A percentile compares a stretch with the other conserved stretches of the same genome.
These are phyloP conservation scores for Backusella mclennaniae DNA, from an alignment of 192 early-diverging fungal genomes.

Conservation along the genomic window DNA sequence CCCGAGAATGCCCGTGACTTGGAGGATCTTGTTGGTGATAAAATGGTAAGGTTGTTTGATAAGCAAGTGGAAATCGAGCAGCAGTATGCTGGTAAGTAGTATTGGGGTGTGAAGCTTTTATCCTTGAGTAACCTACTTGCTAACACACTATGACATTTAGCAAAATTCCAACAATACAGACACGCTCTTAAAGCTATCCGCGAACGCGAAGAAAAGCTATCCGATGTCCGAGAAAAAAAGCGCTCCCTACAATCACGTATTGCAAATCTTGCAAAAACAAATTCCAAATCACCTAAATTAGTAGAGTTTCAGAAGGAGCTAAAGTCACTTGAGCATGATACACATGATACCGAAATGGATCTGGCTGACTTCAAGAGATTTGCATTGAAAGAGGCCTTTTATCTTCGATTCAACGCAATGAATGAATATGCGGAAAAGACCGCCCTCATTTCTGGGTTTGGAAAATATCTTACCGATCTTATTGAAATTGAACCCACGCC, in stretches of 20 bases:
- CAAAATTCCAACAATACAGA: constrained; percentile 36
- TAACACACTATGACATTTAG: neutral
- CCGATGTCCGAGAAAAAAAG: constrained; percentile 36
- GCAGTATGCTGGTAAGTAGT: constrained; percentile 31
- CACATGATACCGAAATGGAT: constrained; percentile 33
- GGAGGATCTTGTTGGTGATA: constrained; percentile 35
- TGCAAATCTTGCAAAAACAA: constrained; percentile 22
- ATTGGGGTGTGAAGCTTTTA: too few species aligned
- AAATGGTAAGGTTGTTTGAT: constrained; percentile 26
- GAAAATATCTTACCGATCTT: constrained; percentile 37
- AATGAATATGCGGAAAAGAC: constrained; percentile 39
- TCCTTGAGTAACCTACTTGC: neutral
- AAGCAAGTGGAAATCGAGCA: constrained; percentile 35
- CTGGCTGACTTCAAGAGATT: constrained; percentile 43
- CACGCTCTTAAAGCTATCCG: constrained; percentile 37
- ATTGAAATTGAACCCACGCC: constrained; percentile 37
- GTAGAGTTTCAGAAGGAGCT: constrained; percentile 36
- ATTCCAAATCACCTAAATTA: constrained; percentile 26
- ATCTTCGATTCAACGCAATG: constrained; percentile 39
- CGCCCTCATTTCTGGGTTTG: constrained; percentile 36
- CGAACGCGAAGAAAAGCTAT: constrained; percentile 27
- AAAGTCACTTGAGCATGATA: constrained; percentile 25
- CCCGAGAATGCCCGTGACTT: constrained; percentile 10
- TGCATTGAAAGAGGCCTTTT: constrained; percentile 38
- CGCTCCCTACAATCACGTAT: constrained; percentile 29